Evolutionary conservation across 768 basidiomycete genomes (phyloP).

Genomic region (Cystofilobasidium capitatum): DNA sequence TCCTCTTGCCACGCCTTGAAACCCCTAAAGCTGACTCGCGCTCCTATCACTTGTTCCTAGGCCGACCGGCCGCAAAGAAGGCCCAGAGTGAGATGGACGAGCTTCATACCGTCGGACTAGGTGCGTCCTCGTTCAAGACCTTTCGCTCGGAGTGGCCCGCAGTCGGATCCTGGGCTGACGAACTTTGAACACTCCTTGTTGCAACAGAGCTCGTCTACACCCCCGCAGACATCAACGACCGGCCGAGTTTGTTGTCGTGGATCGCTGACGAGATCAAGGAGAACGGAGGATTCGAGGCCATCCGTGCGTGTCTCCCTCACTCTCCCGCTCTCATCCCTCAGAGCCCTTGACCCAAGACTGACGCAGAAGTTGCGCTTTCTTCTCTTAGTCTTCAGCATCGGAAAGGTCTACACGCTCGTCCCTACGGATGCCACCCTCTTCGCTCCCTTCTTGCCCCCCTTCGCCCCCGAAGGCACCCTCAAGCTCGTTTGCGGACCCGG

Average conservation of each 20-base stretch:
- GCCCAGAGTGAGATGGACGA: slow-evolving; percentile 9
- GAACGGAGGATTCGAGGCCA: slow-evolving; percentile 3
- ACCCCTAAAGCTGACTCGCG: neutral
- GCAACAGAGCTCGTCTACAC: slow-evolving; percentile 1
- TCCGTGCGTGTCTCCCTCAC: slow-evolving; percentile 8
- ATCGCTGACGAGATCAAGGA: neutral
- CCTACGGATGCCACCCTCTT: slow-evolving; percentile 15
- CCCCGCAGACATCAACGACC: neutral
- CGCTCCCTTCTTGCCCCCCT: slow-evolving; percentile 13
- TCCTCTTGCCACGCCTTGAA: neutral
- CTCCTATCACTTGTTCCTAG: neutral
- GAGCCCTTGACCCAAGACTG: neutral
- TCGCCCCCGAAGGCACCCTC: slow-evolving; percentile 7
- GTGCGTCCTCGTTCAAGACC: neutral
- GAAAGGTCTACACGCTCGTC: neutral
- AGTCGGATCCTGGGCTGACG: neutral
- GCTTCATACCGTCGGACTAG: neutral
- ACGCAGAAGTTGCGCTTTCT: neutral
- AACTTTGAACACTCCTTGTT: neutral
- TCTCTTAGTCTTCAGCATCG: slow-evolving; percentile 19
- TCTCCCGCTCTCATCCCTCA: neutral
- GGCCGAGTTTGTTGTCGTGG: slow-evolving; percentile 5
- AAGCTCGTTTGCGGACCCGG: slow-evolving; percentile 17
- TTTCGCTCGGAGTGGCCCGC: neutral
- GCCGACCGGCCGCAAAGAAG: neutral